phyloP scores from a whole-genome alignment of 2,329 filamentous ascomycete species.

The Neofusicoccum sp. region DNA sequence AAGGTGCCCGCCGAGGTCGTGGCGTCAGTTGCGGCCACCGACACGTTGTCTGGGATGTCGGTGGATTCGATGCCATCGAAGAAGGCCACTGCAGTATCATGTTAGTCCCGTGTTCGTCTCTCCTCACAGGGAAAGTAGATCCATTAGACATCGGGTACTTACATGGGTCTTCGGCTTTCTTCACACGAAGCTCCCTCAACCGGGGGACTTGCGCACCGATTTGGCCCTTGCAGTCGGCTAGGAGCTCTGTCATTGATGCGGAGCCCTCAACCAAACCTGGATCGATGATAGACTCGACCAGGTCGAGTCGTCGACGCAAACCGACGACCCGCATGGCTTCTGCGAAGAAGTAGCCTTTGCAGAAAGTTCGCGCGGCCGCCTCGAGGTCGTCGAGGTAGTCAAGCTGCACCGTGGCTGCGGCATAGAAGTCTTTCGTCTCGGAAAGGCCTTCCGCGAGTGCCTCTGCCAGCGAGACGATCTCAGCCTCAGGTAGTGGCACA shows the following conservation, averaged over 20 bases:
- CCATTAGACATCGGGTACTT: slow-evolving; percentile 10
- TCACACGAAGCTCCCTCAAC: slow-evolving; percentile 76
- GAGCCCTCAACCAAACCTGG: slow-evolving; percentile 78
- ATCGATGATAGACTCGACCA: slow-evolving; percentile 74
- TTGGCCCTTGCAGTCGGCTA: slow-evolving; percentile 90
- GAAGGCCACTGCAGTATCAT: slow-evolving; percentile 62
- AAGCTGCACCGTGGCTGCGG: slow-evolving; percentile 77
- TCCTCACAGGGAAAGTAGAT: background rate
- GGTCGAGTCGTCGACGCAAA: slow-evolving; percentile 58
- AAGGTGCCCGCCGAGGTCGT: slow-evolving; percentile 78
- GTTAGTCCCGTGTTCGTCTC: background rate
- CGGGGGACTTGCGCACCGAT: slow-evolving; percentile 83
- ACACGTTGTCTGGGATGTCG: slow-evolving; percentile 90
- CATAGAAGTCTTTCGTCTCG: slow-evolving; percentile 81
- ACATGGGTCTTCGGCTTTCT: slow-evolving; percentile 77
- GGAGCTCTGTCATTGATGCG: slow-evolving; percentile 81
- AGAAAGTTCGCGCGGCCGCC: slow-evolving; percentile 73
- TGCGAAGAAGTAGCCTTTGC: slow-evolving; percentile 83
- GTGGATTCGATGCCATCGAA: slow-evolving; percentile 69
- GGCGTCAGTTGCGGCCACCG: slow-evolving; percentile 81
- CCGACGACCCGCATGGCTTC: slow-evolving; percentile 82
- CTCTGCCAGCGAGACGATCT: slow-evolving; percentile 69
- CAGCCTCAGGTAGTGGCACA: slow-evolving; percentile 61
- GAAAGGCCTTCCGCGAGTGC: slow-evolving; percentile 76
- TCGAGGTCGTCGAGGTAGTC: slow-evolving; percentile 78